Evolutionary conservation across 192 early-diverging fungal genomes (phyloP).

Genomic region (Rhizoclosmatium globosum): DNA sequence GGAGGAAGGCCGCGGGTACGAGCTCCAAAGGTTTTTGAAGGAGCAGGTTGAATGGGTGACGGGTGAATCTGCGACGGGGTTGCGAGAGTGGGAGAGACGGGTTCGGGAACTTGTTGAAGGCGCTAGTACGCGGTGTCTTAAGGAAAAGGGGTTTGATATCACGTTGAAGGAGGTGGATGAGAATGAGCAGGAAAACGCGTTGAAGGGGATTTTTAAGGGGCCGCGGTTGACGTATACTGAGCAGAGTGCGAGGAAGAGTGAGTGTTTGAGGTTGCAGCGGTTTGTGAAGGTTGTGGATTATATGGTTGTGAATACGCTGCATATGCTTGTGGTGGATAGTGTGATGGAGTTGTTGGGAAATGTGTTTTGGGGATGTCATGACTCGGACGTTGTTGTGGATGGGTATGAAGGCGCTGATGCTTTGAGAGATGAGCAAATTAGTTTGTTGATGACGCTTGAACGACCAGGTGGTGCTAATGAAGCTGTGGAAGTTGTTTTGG

Average conservation of each 20-base stretch:
- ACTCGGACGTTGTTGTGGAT: slow-evolving; percentile 62
- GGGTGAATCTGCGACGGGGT: slow-evolving; percentile 18
- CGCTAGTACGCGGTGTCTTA: slow-evolving; percentile 52
- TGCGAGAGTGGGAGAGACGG: slow-evolving; percentile 52
- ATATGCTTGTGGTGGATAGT: slow-evolving; percentile 56
- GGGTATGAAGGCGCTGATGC: slow-evolving; percentile 38
- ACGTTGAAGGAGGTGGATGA: slow-evolving; percentile 27
- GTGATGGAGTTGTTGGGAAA: slow-evolving; percentile 51
- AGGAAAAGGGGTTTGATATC: slow-evolving; percentile 60
- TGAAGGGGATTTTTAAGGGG: slow-evolving; percentile 21
- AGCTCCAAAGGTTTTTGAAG: slow-evolving; percentile 55
- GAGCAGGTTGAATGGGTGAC: slow-evolving; percentile 58
- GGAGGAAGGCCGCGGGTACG: slow-evolving; percentile 40
- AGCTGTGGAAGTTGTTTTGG: background rate
- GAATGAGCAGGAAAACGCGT: slow-evolving; percentile 18
- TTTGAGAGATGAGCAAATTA: slow-evolving; percentile 6
- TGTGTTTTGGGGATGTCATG: slow-evolving; percentile 56
- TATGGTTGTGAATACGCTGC: slow-evolving; percentile 61
- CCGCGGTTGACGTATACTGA: slow-evolving; percentile 62
- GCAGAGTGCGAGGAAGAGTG: slow-evolving; percentile 63
- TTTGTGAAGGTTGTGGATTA: slow-evolving; percentile 71
- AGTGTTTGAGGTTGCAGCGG: slow-evolving; percentile 60
- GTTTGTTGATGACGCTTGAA: slow-evolving; percentile 16
- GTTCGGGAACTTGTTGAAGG: slow-evolving; percentile 52
- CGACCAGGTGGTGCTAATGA: slow-evolving; percentile 20